These are phyloP conservation scores for Aspergillus funiculosus DNA, from an alignment of 495 filamentous ascomycete species.

Conservation along the genomic window DNA sequence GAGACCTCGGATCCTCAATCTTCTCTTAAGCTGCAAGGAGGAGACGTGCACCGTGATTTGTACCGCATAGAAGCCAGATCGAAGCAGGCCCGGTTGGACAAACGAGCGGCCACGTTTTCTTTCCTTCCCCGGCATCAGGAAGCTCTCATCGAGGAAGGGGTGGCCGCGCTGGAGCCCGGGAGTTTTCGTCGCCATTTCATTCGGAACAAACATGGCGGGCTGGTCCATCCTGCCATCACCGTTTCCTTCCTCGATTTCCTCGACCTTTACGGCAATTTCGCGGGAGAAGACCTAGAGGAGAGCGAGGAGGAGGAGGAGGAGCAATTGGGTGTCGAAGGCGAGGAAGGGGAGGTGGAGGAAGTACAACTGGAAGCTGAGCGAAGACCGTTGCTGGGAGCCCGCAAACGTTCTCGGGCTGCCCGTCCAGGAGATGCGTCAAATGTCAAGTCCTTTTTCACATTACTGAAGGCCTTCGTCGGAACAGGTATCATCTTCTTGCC, in stretches of 20 bases:
- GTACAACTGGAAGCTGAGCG: conserved; percentile 24
- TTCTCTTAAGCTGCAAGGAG: conserved; percentile 58
- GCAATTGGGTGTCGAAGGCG: conserved; percentile 33
- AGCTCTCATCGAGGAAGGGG: conserved; percentile 47
- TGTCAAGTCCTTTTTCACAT: conserved; percentile 60
- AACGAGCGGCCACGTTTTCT: conserved; percentile 56
- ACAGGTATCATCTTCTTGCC: conserved; percentile 90
- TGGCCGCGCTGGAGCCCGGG: conserved; percentile 41
- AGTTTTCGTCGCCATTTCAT: conserved; percentile 59
- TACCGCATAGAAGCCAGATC: conserved; percentile 54
- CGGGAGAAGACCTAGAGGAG: conserved; percentile 64
- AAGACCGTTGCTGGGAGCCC: conserved; percentile 50
- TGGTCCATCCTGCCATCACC: conserved; percentile 40
- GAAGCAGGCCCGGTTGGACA: conserved; percentile 34
- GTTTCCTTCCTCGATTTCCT: conserved; percentile 65
- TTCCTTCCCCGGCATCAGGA: conserved; percentile 16
- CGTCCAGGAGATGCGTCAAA: conserved; percentile 53
- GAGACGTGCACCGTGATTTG: conserved; percentile 64
- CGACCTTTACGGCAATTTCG: conserved; percentile 64
- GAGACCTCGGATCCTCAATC: conserved; percentile 38
- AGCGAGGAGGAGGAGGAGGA: conserved; percentile 58
- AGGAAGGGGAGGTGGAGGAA: conserved; percentile 26
- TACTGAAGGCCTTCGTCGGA: conserved; percentile 89
- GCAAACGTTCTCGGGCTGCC: conserved; percentile 37
- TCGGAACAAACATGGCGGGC: conserved; percentile 40